phyloP scores from a whole-genome alignment of 805 yeast genomes.

The Brettanomyces naardenensis region DNA sequence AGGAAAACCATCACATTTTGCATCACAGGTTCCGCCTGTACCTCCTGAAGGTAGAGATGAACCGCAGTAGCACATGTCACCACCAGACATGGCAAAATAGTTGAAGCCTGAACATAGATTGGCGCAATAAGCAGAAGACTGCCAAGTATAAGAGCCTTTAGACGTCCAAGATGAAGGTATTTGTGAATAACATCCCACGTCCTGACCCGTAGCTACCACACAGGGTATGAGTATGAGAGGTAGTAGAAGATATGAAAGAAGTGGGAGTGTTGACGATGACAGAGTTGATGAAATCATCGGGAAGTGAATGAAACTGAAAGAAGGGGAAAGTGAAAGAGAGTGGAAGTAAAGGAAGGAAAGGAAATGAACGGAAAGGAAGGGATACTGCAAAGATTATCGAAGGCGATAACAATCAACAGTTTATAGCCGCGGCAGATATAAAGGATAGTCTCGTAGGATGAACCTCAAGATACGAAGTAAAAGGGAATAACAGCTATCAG shows the following conservation, averaged over 20 bases:
- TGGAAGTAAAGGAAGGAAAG: too few species aligned
- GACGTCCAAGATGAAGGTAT: slow-evolving; percentile 28
- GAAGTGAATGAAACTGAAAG: too few species aligned
- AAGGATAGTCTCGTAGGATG: too few species aligned
- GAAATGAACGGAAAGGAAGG: too few species aligned
- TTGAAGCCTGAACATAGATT: slow-evolving; percentile 33
- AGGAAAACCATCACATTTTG: slow-evolving; percentile 55
- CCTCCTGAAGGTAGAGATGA: slow-evolving; percentile 28
- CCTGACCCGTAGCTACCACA: slow-evolving; percentile 5
- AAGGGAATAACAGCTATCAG: too few species aligned
- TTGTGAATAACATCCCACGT: slow-evolving; percentile 32
- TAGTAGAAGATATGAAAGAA: not conserved
- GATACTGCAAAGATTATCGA: too few species aligned
- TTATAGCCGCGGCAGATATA: too few species aligned
- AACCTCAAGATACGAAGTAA: too few species aligned
- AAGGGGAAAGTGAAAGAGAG: too few species aligned
- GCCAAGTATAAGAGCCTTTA: slow-evolving; percentile 45
- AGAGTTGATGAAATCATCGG: too few species aligned
- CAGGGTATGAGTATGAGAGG: not conserved
- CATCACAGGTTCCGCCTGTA: slow-evolving; percentile 31
- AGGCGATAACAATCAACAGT: too few species aligned
- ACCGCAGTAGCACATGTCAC: slow-evolving; percentile 65
- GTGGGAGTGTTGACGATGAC: not conserved
- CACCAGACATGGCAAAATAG: slow-evolving; percentile 44
- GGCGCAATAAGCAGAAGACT: slow-evolving; percentile 50